These are phyloP conservation scores for Aureobasidium vineae DNA, from an alignment of 2,329 filamentous ascomycete species.

Conservation along the genomic window DNA sequence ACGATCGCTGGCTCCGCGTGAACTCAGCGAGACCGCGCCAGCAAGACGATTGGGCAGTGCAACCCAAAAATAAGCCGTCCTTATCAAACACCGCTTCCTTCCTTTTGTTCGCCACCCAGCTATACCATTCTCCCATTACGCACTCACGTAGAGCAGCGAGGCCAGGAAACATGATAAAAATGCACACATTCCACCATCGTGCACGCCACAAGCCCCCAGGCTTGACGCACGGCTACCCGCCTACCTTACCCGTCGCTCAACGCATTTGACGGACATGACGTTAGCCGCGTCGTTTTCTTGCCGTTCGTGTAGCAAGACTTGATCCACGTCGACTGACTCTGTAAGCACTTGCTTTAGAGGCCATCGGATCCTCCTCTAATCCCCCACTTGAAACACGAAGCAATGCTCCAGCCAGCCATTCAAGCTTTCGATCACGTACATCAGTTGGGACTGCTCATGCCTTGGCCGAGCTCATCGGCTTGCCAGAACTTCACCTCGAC, in stretches of 20 bases:
- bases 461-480: conserved; percentile 7
- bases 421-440: conserved; percentile 23
- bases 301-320: conserved; percentile 20
- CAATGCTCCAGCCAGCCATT: background rate
- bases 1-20: conserved; percentile 13
- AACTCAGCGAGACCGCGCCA: background rate
- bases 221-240: conserved; percentile 19
- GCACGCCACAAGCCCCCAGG: conserved; percentile 1
- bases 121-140: background rate
- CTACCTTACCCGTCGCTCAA: conserved; percentile 4
- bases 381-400: conserved; percentile 6
- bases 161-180: background rate
- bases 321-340: conserved; percentile 16
- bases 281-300: conserved; percentile 7
- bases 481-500: conserved; percentile 3
- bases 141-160: background rate
- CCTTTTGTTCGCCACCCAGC: background rate
- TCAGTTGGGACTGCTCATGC: background rate
- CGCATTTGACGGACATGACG: conserved; percentile 9
- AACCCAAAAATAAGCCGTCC: conserved; percentile 10
- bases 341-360: conserved; percentile 9
- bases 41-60: conserved; percentile 7
- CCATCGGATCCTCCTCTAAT: conserved; percentile 6
- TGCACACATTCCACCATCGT: background rate
- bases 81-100: background rate